Conservation (phyloP, 169 alveolate species). For the Plasmodium blacklocki region DNA sequence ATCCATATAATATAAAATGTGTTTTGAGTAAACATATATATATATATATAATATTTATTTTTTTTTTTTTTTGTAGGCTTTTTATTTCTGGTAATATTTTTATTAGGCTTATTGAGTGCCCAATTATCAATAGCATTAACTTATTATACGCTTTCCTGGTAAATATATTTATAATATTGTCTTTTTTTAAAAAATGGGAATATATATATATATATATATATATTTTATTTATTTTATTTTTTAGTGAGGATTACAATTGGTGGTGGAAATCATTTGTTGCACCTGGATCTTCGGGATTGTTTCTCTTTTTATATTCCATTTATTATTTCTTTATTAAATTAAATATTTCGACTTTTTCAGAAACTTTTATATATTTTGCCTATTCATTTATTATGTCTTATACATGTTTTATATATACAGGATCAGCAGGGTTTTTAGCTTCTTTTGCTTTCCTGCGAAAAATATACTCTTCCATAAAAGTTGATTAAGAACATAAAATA, state of each 20-base stretch:
- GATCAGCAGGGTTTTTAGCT: slow-evolving; percentile 86
- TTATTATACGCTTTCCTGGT: slow-evolving; percentile 80
- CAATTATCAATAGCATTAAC: slow-evolving; percentile 82
- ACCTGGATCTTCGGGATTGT: slow-evolving; percentile 85
- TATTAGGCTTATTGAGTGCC: slow-evolving; percentile 81
- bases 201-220: background rate
- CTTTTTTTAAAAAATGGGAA: background rate
- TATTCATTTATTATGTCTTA: slow-evolving; percentile 83
- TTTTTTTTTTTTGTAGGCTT: slow-evolving; percentile 43
- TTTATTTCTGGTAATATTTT: slow-evolving; percentile 77
- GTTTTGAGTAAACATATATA: background rate
- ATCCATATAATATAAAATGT: background rate
- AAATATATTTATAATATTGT: background rate
- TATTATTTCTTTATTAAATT: slow-evolving; percentile 79
- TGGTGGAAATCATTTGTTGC: slow-evolving; percentile 90
- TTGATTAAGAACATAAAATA: slow-evolving; percentile 67
- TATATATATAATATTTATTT: slow-evolving; percentile 1
- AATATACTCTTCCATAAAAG: slow-evolving; percentile 85
- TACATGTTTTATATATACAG: slow-evolving; percentile 87
- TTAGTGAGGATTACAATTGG: slow-evolving; percentile 88
- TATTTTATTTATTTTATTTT: background rate
- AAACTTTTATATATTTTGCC: slow-evolving; percentile 87
- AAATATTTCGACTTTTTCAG: slow-evolving; percentile 82
- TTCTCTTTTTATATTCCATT: slow-evolving; percentile 84
- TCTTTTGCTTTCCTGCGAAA: slow-evolving; percentile 85